Conservation (phyloP, 2,329 filamentous ascomycete species). For the Penicillium sp. region DNA sequence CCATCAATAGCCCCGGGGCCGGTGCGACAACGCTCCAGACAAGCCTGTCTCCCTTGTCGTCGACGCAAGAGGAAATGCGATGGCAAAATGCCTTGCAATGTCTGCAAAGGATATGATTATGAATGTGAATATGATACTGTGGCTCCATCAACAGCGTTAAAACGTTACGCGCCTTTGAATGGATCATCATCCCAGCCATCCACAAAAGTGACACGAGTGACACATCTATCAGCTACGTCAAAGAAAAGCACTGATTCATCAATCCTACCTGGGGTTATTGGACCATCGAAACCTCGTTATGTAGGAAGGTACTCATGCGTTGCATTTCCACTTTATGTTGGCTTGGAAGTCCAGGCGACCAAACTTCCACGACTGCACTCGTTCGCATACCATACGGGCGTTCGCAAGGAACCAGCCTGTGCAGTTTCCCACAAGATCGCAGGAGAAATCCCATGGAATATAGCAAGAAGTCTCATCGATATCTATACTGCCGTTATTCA, state of each 20-base stretch:
- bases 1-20: not conserved
- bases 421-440: slow-evolving; percentile 22
- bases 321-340: slow-evolving; percentile 35
- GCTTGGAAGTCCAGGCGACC: slow-evolving; percentile 30
- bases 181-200: not conserved
- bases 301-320: slow-evolving; percentile 33
- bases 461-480: slow-evolving; percentile 27
- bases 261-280: slow-evolving; percentile 24
- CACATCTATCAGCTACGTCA: not conserved
- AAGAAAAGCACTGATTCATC: slow-evolving; percentile 6
- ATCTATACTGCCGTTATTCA: slow-evolving; percentile 31
- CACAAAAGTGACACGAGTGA: not conserved
- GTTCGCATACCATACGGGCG: slow-evolving; percentile 37
- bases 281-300: slow-evolving; percentile 32
- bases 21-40: slow-evolving; percentile 15
- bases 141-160: not conserved
- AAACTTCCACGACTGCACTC: slow-evolving; percentile 39
- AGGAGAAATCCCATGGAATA: slow-evolving; percentile 24
- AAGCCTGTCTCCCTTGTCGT: slow-evolving; percentile 18
- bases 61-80: slow-evolving; percentile 22
- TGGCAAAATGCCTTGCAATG: slow-evolving; percentile 17
- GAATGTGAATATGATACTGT: slow-evolving; percentile 13
- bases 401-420: slow-evolving; percentile 29
- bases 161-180: not conserved
- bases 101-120: slow-evolving; percentile 19